Evolutionary conservation across 2,329 filamentous ascomycete genomes (phyloP).

Genomic region (Botryotinia narcissicola): DNA sequence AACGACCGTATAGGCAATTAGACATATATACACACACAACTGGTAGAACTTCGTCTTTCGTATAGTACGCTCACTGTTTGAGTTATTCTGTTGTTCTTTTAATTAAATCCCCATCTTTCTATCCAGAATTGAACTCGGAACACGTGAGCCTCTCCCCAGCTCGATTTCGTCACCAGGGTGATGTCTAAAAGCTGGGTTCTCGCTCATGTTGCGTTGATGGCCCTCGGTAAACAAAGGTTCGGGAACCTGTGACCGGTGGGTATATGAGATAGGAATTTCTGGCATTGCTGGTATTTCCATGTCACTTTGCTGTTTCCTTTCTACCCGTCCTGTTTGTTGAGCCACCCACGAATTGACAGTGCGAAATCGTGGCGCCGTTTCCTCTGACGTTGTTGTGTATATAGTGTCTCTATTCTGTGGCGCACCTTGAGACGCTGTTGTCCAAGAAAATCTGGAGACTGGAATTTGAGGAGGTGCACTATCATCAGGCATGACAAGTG

Average conservation of each 20-base stretch:
- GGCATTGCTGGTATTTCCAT: constrained; percentile 37
- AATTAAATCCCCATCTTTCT: constrained; percentile 32
- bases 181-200: constrained; percentile 34
- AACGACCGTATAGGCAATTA: constrained; percentile 4
- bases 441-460: constrained; percentile 36
- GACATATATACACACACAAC: constrained; percentile 4
- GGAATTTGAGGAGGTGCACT: constrained; percentile 20
- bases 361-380: constrained; percentile 51
- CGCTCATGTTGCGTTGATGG: constrained; percentile 34
- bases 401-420: constrained; percentile 35
- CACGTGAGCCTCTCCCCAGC: constrained; percentile 31
- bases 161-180: constrained; percentile 38
- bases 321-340: constrained; percentile 57
- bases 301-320: constrained; percentile 45
- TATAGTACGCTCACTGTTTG: constrained; percentile 4
- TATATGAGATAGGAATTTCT: constrained; percentile 26
- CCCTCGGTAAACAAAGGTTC: constrained; percentile 22
- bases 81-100: neutral
- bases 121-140: constrained; percentile 37
- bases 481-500: constrained; percentile 46
- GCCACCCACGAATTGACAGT: constrained; percentile 63
- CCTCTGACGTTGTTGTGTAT: constrained; percentile 36
- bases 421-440: constrained; percentile 23
- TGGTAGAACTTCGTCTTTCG: neutral
- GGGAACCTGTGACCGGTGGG: constrained; percentile 8